Percentiles rank a stretch among this genome's conserved stretches.
These are phyloP conservation scores for Aphanomyces astaci DNA, from an alignment of 352 stramenopile genomes.

Conservation along the genomic window DNA sequence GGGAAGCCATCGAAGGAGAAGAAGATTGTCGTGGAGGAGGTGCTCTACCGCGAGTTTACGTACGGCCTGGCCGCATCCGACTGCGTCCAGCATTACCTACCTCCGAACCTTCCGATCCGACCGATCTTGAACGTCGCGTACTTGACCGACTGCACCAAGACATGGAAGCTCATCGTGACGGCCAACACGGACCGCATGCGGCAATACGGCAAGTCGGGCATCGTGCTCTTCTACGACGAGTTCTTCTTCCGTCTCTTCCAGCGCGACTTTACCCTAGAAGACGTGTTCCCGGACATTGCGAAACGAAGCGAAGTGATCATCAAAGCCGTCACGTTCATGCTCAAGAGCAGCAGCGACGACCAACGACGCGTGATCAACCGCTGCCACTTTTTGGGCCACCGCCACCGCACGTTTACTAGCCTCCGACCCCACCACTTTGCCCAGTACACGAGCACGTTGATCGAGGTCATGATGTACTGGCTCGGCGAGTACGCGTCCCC, in stretches of 20 bases:
- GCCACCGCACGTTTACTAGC: slow-evolving; percentile 7
- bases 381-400: slow-evolving; percentile 18
- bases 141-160: slow-evolving; percentile 16
- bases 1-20: slow-evolving; percentile 17
- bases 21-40: slow-evolving; percentile 20
- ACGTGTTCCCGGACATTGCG: slow-evolving; percentile 23
- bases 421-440: slow-evolving; percentile 18
- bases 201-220: slow-evolving; percentile 22
- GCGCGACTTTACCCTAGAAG: slow-evolving; percentile 21
- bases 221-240: slow-evolving; percentile 24
- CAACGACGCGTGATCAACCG: not conserved
- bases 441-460: slow-evolving; percentile 22
- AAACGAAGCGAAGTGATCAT: slow-evolving; percentile 21
- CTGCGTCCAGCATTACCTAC: slow-evolving; percentile 24
- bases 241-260: slow-evolving; percentile 24
- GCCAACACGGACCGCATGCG: slow-evolving; percentile 22
- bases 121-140: slow-evolving; percentile 19
- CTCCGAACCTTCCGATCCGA: slow-evolving; percentile 20
- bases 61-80: slow-evolving; percentile 20
- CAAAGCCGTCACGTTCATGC: slow-evolving; percentile 21
- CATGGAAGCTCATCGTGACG: slow-evolving; percentile 22
- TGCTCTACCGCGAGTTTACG: slow-evolving; percentile 16
- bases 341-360: slow-evolving; percentile 17
- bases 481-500: slow-evolving; percentile 20
- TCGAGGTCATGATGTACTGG: slow-evolving; percentile 25